Base-by-base conservation (phyloP, 768 basidiomycete genomes). In the Gymnopilus dilepis region DNA sequence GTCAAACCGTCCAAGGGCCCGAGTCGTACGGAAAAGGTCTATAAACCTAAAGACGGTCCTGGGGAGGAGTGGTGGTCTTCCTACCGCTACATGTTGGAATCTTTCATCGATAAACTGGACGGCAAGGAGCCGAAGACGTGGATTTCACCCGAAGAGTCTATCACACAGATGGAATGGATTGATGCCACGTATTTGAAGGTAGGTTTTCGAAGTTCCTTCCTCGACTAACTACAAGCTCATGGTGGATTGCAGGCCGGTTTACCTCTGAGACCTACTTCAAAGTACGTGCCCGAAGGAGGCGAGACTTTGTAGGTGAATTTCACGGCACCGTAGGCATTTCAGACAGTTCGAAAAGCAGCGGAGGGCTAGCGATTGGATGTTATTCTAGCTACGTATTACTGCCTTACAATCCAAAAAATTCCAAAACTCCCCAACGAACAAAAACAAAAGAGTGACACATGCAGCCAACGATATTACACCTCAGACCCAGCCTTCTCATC, bases 61-160 rank as follows among this genome's bases (percentile, higher is more conserved):
- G 59, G 85, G 84, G 80, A 87, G 69, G 76, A 77, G 12, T 86
- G 85, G 83, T 89, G 86, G 86, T 74, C 82, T 24, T 82, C 86
- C 19, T 83, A 76, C 58, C 70, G 77, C 34, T 84, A 82, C 62
- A 86, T 88, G 71, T 73, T 89, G 28, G 86, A 88, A 71, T 84
- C 83, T 7, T 88, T 88, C 58, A 82, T 88, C 3, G 83, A 90
- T 67, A 79, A 76, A 68, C 63, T 89, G 45, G 76, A 77, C 58
- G 85, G 85, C 17, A 77, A 81, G 33, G 70, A 73, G 33, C 83
- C 85, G 0, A 72, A 77, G 54, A 68, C 72, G 9, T 86, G 84
- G 84, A 56, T 79, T 1, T 63, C 68, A 3, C 62, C 63, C 50
- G 69, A 77, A 45, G 79, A 82, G 31, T 76, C 76, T 6, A 62